Base-by-base conservation (phyloP, 257 asterid species). In the Petunia axillaris region DNA sequence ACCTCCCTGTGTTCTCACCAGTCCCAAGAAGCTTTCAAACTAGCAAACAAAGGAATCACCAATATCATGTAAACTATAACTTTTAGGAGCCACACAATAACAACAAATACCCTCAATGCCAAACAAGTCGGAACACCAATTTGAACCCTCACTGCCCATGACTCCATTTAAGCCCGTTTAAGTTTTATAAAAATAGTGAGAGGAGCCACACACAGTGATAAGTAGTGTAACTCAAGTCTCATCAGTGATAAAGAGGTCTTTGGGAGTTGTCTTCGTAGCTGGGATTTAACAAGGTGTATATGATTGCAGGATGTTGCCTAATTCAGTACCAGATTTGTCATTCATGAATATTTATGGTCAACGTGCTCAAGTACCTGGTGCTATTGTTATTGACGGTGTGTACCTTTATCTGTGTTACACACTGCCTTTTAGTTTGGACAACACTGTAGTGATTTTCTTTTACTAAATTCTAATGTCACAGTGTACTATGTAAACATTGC, bases 351-450 rank as follows among this genome's bases (percentile, higher is more conserved):
- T 92, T 40, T 94, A 87, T 87, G 94, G 97, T 83, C 97, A 90
- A 80, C 97, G 99, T 3, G 84, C 87, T 57, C 94, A 89, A 84
- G 91, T 89, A 53, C 96, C 98, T 46, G 98, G 99, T 64, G 94
- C 98, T 82, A 81, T 92, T 78, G 91, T 96, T 59, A 90, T 96
- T 81, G 99, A 96, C 71, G 98, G 98, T 93, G 85, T 68, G 89
- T 83, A 57, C 71, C 36, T 80, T 63, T 16, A 46, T 38, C 50
- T 77, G 63, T 57, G 35, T 16, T 78, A 7, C 62, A 64, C 52
- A 50, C 35, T 2, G 48, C 60, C 8, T 75, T 68, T 46, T 36
- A 25, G 57, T 77, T 41, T 14, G 4, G 16, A 63, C 5, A 57
- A 36, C 11, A 16, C 54, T 57, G 7, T 10, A 63, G 80, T 77